These are phyloP conservation scores for Pseudozyma sp. DNA, from an alignment of 1,284 basidiomycete species.

Conservation along the genomic window DNA sequence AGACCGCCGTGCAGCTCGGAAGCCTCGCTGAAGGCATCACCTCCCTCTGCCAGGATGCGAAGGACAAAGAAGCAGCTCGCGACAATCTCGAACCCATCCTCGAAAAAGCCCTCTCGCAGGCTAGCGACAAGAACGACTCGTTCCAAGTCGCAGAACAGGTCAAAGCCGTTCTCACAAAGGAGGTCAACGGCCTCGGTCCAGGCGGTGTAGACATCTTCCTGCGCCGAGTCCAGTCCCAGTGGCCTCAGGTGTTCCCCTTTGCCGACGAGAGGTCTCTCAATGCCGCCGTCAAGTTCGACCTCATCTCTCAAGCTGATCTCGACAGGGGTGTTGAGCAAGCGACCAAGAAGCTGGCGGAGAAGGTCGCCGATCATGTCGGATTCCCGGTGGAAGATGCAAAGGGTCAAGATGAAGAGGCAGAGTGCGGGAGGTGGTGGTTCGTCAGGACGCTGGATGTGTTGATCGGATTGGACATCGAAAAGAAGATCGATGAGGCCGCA, in stretches of 20 bases:
- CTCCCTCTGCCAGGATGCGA: constrained; percentile 14
- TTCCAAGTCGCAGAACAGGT: constrained; percentile 34
- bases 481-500: constrained; percentile 42
- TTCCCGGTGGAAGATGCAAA: constrained; percentile 42
- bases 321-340: constrained; percentile 23
- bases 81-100: constrained; percentile 29
- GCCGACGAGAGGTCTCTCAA: constrained; percentile 42
- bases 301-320: constrained; percentile 25
- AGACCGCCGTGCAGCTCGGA: constrained; percentile 52
- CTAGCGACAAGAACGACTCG: constrained; percentile 9
- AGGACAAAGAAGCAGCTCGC: constrained; percentile 1
- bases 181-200: constrained; percentile 47
- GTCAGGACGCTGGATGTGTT: constrained; percentile 49
- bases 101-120: constrained; percentile 26
- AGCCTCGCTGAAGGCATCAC: constrained; percentile 41
- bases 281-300: constrained; percentile 32
- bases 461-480: constrained; percentile 52
- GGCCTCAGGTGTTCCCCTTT: constrained; percentile 48
- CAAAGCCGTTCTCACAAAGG: constrained; percentile 24
- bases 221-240: constrained; percentile 44
- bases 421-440: constrained; percentile 48
- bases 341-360: constrained; percentile 24
- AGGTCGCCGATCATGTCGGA: constrained; percentile 44
- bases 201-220: constrained; percentile 52
- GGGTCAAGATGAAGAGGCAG: constrained; percentile 32